A percentile compares a stretch with the other conserved stretches of the same genome.
Conservation (phyloP, 768 basidiomycete genomes). For the Boletus pseudopeckii region DNA sequence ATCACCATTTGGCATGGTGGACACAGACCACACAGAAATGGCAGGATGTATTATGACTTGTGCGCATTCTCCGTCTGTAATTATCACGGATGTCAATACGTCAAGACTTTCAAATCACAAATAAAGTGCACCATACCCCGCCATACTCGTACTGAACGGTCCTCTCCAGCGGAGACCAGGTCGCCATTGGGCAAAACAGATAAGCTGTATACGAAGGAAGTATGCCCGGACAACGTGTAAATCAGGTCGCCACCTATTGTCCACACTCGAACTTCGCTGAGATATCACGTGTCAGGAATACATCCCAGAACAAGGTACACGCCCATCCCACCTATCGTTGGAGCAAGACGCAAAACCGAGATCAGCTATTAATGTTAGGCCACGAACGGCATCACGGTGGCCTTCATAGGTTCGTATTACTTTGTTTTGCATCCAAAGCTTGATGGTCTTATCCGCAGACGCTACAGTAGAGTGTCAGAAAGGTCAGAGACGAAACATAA, state of each 20-base stretch:
- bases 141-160: constrained; percentile 91
- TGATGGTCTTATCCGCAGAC: constrained; percentile 94
- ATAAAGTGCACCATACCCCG: constrained; percentile 49
- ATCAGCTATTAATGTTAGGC: constrained; percentile 73
- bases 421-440: constrained; percentile 80
- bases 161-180: constrained; percentile 90
- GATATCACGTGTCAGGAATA: constrained; percentile 1
- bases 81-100: constrained; percentile 1
- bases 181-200: constrained; percentile 78
- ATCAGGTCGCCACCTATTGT: constrained; percentile 75
- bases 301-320: not conserved
- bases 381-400: constrained; percentile 90
- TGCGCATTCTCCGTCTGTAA: constrained; percentile 75
- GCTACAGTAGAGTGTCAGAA: constrained; percentile 42
- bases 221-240: constrained; percentile 87
- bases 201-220: constrained; percentile 93
- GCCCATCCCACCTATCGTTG: constrained; percentile 73
- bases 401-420: constrained; percentile 72
- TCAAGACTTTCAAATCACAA: not conserved
- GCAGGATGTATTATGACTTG: constrained; percentile 93
- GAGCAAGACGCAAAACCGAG: constrained; percentile 94
- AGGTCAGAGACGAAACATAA: not conserved
- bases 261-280: constrained; percentile 91
- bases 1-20: constrained; percentile 84
- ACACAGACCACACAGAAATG: constrained; percentile 95